These are phyloP conservation scores for Chenopodium formosanum DNA, from an alignment of 148 eudicot species.

Conservation along the genomic window DNA sequence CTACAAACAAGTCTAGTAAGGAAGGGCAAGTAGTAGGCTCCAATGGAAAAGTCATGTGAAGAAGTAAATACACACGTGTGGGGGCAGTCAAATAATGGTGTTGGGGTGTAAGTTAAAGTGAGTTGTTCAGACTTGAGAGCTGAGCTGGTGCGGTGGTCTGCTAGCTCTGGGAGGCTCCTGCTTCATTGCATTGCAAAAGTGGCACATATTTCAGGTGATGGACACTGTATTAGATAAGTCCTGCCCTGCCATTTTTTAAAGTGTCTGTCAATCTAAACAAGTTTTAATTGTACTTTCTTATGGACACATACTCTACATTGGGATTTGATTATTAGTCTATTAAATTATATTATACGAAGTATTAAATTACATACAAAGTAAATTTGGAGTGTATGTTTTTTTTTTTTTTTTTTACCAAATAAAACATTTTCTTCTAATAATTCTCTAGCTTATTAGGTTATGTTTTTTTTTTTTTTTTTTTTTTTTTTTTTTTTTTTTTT, in stretches of 20 bases:
- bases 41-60: constrained; percentile 24
- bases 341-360: no score
- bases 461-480: no score
- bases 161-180: constrained; percentile 15
- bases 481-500: no score
- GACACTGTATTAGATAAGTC: no score
- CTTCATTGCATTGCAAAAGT: constrained; percentile 11
- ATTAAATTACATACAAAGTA: no score
- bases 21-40: constrained; percentile 16
- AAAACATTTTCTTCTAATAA: neutral
- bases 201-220: constrained; percentile 18
- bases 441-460: no score
- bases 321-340: constrained; percentile 15
- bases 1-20: neutral
- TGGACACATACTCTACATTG: constrained; percentile 2
- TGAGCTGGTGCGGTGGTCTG: constrained; percentile 15
- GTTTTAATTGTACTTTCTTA: constrained; percentile 11
- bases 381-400: no score
- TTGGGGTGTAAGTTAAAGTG: neutral
- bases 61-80: constrained; percentile 22
- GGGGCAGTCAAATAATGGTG: neutral
- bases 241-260: constrained; percentile 7
- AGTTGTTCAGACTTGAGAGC: neutral
- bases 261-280: neutral
- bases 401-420: neutral